phyloP scores from a whole-genome alignment of 1,284 basidiomycete genomes.

The Ceratobasidium theobromae region DNA sequence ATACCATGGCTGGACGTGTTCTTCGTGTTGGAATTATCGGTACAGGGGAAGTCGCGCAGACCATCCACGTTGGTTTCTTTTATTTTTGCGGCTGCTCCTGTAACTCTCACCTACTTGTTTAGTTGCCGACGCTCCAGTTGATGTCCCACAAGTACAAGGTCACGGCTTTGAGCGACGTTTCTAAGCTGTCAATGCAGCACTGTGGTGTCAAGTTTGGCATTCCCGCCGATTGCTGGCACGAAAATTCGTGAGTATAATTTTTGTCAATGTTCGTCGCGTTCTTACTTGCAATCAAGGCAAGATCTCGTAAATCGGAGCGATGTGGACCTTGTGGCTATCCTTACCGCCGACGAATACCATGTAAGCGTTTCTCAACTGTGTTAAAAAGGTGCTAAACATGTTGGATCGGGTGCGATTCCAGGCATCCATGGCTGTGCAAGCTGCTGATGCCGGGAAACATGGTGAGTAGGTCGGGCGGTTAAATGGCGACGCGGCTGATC shows the following conservation, averaged over 20 bases:
- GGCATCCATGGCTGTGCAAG: constrained; percentile 32
- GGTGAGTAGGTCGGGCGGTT: constrained; percentile 14
- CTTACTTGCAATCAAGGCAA: too few relatives aligned
- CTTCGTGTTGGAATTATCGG: constrained; percentile 40
- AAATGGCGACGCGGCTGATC: constrained; percentile 38
- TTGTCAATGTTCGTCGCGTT: too few relatives aligned
- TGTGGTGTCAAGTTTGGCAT: constrained; percentile 42
- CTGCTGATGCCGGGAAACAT: constrained; percentile 27
- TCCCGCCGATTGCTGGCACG: constrained; percentile 21
- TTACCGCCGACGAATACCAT: constrained; percentile 40
- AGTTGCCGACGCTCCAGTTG: constrained; percentile 41
- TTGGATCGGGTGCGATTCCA: background rate
- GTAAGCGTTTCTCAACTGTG: constrained; percentile 21
- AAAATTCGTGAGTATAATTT: background rate
- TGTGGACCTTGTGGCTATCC: constrained; percentile 42
- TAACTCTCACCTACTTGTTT: too few relatives aligned
- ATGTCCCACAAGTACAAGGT: constrained; percentile 39
- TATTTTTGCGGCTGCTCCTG: too few relatives aligned
- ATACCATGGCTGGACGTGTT: background rate
- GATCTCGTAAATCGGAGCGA: constrained; percentile 40
- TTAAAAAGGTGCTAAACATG: background rate
- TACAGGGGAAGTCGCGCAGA: constrained; percentile 41
- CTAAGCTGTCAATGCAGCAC: constrained; percentile 39
- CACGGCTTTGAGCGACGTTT: constrained; percentile 44
- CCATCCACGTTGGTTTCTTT: constrained; percentile 28